phyloP scores from a whole-genome alignment of 805 yeast species.

The Wickerhamomyces kurtzmanii region DNA sequence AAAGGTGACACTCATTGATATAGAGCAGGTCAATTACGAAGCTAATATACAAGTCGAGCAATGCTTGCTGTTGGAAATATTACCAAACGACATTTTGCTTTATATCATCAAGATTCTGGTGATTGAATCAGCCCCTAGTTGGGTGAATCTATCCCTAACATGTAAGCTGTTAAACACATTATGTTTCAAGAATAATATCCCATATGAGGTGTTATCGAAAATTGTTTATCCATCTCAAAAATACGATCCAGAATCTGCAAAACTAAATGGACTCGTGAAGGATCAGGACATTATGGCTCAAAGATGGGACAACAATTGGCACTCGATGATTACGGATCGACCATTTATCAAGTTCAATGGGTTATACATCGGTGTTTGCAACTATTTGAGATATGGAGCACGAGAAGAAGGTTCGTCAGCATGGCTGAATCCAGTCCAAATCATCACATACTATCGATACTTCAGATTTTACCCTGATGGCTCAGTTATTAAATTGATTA shows the following conservation, averaged over 20 bases:
- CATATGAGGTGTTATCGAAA: slow-evolving; percentile 42
- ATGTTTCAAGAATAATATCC: slow-evolving; percentile 40
- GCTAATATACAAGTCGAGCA: slow-evolving; percentile 23
- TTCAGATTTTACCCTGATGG: slow-evolving; percentile 77
- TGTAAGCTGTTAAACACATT: slow-evolving; percentile 48
- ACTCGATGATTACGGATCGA: slow-evolving; percentile 33
- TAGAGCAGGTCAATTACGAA: slow-evolving; percentile 10
- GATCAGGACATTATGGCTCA: slow-evolving; percentile 25
- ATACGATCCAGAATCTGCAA: slow-evolving; percentile 35
- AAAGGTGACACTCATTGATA: slow-evolving; percentile 4
- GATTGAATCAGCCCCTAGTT: slow-evolving; percentile 43
- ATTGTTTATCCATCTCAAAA: slow-evolving; percentile 43
- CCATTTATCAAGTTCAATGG: slow-evolving; percentile 81
- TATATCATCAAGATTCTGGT: slow-evolving; percentile 39
- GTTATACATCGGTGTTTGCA: slow-evolving; percentile 75
- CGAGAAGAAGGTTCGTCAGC: slow-evolving; percentile 53
- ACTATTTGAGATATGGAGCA: slow-evolving; percentile 79
- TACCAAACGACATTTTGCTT: slow-evolving; percentile 52
- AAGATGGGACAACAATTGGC: slow-evolving; percentile 29
- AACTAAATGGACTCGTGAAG: slow-evolving; percentile 23
- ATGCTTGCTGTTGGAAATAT: slow-evolving; percentile 27
- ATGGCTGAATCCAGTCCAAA: slow-evolving; percentile 68
- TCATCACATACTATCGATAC: slow-evolving; percentile 85
- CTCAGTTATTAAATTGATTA: slow-evolving; percentile 53
- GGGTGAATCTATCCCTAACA: slow-evolving; percentile 52